Evolutionary conservation across 1,284 basidiomycete species (phyloP), one percentile per base, ranked within the genome.

Genomic region (Lentinula novae-zelandiae): DNA sequence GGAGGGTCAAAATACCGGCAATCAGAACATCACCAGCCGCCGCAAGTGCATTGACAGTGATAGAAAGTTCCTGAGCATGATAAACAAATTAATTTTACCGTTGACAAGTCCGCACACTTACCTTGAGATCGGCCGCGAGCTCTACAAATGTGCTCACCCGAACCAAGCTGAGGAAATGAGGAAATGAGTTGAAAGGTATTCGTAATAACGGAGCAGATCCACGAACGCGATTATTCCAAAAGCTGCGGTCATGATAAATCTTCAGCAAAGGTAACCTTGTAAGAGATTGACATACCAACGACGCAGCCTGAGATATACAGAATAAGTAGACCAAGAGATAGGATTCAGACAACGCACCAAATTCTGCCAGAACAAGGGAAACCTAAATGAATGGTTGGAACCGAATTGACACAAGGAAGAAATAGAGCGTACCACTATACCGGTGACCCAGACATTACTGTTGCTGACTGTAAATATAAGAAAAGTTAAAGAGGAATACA

Each of bases 1-100:
- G 68, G 40, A 65, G 66, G 60, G 76, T 78, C 7, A 83, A 72
- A 15, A 72, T 73, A 7, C 63, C 53, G 0, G 82, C 76, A 22
- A 83, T 81, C 20, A 77, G 57, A 7, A 80, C 65, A 38, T 83
- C 80, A 1, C 74, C 75, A 8, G 69, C 72, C 0, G 76, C 77
- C 0, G 80, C 74, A 13, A 78, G 67, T 0, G 70, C 76, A 63
- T 82, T 83, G 64, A 82, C 72, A 20, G 76, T 64, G 62, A 77
- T 76, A 0, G 81, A 78, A 31, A 82, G 64, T 5, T 67, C 65
- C 73, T 76, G 40, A 59, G 60, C 9, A 48, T 3, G 34, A 38
- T 17, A 40, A 12, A 27, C 27, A 27, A 27, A 3, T 27, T 27
- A 3, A 27, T 27, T 27, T 27, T 3, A 27, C 27, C 3, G 27